Evolutionary conservation across 805 yeast genomes (phyloP), one percentile per base, ranked within the genome.

Genomic region (Ogataea neopini): DNA sequence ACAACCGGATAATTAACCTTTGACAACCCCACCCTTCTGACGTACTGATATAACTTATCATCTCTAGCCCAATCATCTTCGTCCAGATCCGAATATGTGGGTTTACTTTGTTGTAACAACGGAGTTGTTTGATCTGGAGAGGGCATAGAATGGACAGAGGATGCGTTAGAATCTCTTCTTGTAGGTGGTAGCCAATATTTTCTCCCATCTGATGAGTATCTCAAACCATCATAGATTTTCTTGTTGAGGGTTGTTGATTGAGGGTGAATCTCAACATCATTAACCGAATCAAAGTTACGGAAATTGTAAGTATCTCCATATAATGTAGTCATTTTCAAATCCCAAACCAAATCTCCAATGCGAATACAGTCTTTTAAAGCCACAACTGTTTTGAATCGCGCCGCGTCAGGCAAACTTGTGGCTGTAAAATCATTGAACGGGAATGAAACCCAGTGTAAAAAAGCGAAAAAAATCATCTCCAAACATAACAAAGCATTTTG

Each of bases 371-470:
- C 99, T 45, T 81, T 74, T 1, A 89, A 46, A 0, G 98, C 96
- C 49, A 77, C 74, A 36, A 51, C 57, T 9, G 83, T 73, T 19
- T 79, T 71, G 44, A 91, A 58, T 37, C 96, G 70, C 0, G 82
- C 85, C 34, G 88, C 84, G 26, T 83, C 84, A 0, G 94, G 90
- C 42, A 86, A 68, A 10, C 68, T 69, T 8, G 76, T 63, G 2
- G 80, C 72, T 2, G 83, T 78, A 62, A 85, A 94, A 34, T 88
- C 94, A 2, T 70, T 68, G 67, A 85, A 86, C 5, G 89, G 81
- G 64, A 94, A 94, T 0, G 98, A 89, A 39, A 74, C 62, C 84
- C 90, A 83, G 68, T 94, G 98, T n/a, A 94, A 84, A 19, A 86
- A 66, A 0, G 98, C 89, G 71, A 94, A 92, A 2, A 81, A 86